A percentile compares a stretch with the other conserved stretches of the same genome.
Evolutionary conservation across 768 basidiomycete species (phyloP).

Genomic region (Xerocomellus amylosporus): DNA sequence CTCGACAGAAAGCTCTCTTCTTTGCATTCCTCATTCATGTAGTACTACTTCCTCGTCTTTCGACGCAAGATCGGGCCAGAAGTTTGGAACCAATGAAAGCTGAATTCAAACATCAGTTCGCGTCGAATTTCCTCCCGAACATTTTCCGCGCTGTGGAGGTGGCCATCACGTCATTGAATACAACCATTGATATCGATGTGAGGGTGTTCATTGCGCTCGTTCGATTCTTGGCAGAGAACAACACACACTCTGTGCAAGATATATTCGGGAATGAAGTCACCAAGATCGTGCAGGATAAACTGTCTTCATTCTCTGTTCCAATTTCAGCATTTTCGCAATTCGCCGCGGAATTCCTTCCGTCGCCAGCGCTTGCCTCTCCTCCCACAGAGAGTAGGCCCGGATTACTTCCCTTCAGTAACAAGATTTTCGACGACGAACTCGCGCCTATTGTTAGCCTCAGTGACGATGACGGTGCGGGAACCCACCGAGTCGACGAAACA

Average conservation of each 20-base stretch:
- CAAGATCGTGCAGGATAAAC: constrained; percentile 22
- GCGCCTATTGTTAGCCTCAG: constrained; percentile 29
- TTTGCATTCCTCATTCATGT: constrained; percentile 40
- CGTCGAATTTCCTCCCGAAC: constrained; percentile 39
- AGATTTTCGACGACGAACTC: constrained; percentile 42
- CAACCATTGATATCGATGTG: constrained; percentile 51
- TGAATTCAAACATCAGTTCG: constrained; percentile 33
- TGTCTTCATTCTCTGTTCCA: constrained; percentile 17
- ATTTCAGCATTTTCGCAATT: constrained; percentile 21
- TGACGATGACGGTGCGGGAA: neutral
- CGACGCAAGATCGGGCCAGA: constrained; percentile 42
- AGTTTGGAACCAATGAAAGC: constrained; percentile 24
- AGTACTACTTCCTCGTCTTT: constrained; percentile 36
- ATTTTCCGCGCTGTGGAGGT: constrained; percentile 35
- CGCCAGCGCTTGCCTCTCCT: neutral
- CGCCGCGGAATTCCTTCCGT: constrained; percentile 19
- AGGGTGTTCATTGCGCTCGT: constrained; percentile 48
- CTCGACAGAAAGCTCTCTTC: constrained; percentile 25
- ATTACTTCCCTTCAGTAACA: constrained; percentile 42
- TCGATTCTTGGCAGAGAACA: constrained; percentile 32
- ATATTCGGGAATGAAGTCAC: constrained; percentile 32
- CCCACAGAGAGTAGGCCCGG: neutral
- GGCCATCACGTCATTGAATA: constrained; percentile 18
- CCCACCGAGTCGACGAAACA: constrained; percentile 1
- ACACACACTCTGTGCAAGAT: constrained; percentile 17